phyloP scores from a whole-genome alignment of 2,329 filamentous ascomycete genomes.

The Aspergillus sp. region DNA sequence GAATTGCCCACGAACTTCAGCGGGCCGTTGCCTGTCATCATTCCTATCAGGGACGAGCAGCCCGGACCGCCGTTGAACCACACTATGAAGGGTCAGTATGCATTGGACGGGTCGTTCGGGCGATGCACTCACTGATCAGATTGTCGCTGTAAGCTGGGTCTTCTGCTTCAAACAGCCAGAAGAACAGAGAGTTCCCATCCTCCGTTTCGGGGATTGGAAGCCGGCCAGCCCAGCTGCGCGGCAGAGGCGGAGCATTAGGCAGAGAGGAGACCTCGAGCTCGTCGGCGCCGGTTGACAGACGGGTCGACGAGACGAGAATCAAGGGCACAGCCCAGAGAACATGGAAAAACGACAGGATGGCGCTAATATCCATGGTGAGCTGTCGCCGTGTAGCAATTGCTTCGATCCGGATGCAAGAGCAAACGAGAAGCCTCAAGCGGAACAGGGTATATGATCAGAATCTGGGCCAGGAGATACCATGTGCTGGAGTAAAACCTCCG shows the following conservation, averaged over 20 bases:
- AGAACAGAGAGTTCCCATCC: conserved; percentile 25
- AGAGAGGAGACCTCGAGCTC: conserved; percentile 21
- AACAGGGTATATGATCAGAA: background rate
- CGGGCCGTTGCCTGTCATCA: conserved; percentile 18
- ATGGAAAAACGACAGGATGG: conserved; percentile 13
- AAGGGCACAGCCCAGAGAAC: conserved; percentile 10
- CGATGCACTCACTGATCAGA: conserved; percentile 21
- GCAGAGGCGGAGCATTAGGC: conserved; percentile 19
- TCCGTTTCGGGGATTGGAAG: conserved; percentile 19
- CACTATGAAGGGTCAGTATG: no score
- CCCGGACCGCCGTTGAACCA: conserved; percentile 31
- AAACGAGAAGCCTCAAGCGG: background rate
- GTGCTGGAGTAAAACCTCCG: background rate
- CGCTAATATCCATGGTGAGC: conserved; percentile 14
- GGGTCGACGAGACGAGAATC: conserved; percentile 4
- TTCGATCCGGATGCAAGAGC: background rate
- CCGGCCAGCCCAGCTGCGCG: conserved; percentile 27
- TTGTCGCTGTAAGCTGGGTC: conserved; percentile 20
- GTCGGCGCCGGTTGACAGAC: conserved; percentile 6
- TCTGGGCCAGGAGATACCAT: background rate
- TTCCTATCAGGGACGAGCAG: conserved; percentile 25
- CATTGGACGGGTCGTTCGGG: no score
- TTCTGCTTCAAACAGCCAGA: conserved; percentile 29
- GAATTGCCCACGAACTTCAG: conserved; percentile 23
- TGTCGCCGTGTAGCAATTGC: background rate